Evolutionary conservation across 768 basidiomycete species (phyloP).

Genomic region (Suillus variegatus): DNA sequence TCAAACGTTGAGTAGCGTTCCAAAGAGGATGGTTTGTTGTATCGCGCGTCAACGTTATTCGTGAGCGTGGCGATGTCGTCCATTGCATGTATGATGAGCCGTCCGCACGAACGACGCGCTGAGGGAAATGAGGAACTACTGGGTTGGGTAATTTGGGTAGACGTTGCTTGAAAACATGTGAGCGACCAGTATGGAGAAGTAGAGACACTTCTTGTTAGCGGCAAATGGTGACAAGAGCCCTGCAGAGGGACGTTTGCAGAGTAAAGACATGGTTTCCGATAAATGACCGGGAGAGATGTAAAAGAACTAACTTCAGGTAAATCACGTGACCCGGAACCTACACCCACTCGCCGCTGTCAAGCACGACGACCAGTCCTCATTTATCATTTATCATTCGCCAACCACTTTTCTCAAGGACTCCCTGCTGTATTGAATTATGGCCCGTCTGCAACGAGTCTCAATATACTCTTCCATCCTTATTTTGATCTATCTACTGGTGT

Average conservation of each 20-base stretch:
- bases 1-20: constrained; percentile 63
- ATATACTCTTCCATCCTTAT: constrained; percentile 43
- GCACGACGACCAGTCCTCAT: neutral
- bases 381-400: neutral
- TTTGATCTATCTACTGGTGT: constrained; percentile 54
- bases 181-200: constrained; percentile 80
- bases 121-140: constrained; percentile 82
- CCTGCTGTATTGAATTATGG: constrained; percentile 42
- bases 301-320: neutral
- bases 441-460: constrained; percentile 59
- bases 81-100: constrained; percentile 87
- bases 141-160: constrained; percentile 74
- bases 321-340: neutral
- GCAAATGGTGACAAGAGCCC: neutral
- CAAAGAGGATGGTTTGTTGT: constrained; percentile 88
- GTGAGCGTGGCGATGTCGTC: constrained; percentile 83
- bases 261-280: neutral
- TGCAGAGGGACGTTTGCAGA: neutral
- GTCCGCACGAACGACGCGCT: constrained; percentile 83
- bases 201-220: constrained; percentile 34
- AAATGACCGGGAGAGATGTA: neutral
- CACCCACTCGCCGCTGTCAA: neutral
- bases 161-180: constrained; percentile 80
- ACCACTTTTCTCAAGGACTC: neutral
- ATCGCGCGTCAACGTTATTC: constrained; percentile 79